Evolutionary conservation across 2,329 filamentous ascomycete species (phyloP).

Genomic region (Cladosporium sphaerospermum): DNA sequence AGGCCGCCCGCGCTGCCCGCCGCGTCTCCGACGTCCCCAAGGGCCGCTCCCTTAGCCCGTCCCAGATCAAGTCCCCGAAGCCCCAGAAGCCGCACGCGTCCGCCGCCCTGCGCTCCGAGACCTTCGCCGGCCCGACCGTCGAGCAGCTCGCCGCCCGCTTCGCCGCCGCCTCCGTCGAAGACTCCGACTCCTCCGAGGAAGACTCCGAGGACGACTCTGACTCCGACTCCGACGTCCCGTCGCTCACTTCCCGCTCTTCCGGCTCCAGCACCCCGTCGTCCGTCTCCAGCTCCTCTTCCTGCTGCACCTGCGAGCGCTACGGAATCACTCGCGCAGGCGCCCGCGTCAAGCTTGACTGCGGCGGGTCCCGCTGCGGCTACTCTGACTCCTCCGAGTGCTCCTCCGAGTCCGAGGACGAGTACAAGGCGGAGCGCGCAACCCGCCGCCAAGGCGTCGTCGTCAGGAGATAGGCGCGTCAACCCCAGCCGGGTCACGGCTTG

Average conservation of each 20-base stretch:
- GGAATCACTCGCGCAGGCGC: conserved; percentile 87
- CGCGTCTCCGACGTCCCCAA: conserved; percentile 68
- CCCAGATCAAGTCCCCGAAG: conserved; percentile 85
- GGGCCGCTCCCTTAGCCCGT: conserved; percentile 80
- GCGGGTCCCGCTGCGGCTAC: conserved; percentile 80
- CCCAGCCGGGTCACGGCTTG: neutral
- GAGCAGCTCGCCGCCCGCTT: conserved; percentile 67
- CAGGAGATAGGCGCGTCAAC: conserved; percentile 17
- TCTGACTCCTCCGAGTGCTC: conserved; percentile 64
- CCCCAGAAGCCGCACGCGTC: conserved; percentile 83
- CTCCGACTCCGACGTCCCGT: conserved; percentile 34
- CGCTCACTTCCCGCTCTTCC: conserved; percentile 69
- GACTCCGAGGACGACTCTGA: conserved; percentile 46
- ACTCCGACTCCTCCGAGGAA: conserved; percentile 57
- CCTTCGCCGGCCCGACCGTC: conserved; percentile 69
- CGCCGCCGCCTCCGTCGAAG: conserved; percentile 41
- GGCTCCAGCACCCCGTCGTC: conserved; percentile 49
- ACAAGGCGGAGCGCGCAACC: conserved; percentile 30
- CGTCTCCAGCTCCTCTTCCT: conserved; percentile 46
- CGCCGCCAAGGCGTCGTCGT: conserved; percentile 43
- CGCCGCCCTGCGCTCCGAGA: conserved; percentile 74
- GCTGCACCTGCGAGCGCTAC: conserved; percentile 92
- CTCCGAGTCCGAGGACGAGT: conserved; percentile 58
- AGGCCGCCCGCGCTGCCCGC: conserved; percentile 37
- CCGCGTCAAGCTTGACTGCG: conserved; percentile 93